Percentiles rank a stretch among this genome's conserved stretches.
Conservation (phyloP, 331 rosid genomes). For the Quercus phellos region DNA sequence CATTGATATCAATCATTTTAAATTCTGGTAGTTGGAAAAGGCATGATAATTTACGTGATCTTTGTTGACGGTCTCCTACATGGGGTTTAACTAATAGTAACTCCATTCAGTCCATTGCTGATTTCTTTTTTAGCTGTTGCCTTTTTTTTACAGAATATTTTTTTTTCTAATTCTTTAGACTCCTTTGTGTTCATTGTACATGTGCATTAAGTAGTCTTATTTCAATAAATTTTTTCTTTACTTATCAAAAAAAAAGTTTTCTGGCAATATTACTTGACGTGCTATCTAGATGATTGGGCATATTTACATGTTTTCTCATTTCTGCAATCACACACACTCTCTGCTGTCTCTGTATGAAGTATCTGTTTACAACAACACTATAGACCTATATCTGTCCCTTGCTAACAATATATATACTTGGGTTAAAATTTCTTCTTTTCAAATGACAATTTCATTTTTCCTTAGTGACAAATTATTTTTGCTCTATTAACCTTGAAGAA, state of each 20-base stretch:
- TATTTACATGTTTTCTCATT: neutral
- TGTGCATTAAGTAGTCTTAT: too few species aligned
- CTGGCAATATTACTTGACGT: neutral
- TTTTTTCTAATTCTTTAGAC: too few species aligned
- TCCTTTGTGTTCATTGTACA: too few species aligned
- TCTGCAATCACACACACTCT: neutral
- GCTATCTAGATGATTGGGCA: neutral
- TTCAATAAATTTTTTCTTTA: too few species aligned
- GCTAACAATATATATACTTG: neutral
- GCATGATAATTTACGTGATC: neutral
- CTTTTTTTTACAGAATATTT: too few species aligned
- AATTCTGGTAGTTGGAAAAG: neutral
- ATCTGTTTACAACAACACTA: neutral
- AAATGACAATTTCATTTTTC: conserved; percentile 10
- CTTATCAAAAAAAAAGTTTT: neutral
- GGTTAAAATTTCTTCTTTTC: neutral
- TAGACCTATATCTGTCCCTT: neutral
- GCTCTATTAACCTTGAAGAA: conserved; percentile 23
- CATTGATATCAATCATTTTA: neutral
- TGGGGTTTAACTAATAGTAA: too few species aligned
- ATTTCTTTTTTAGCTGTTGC: too few species aligned
- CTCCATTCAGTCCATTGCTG: too few species aligned
- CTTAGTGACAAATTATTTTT: neutral
- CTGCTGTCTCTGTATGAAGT: conserved; percentile 2
- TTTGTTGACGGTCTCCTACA: too few species aligned